These are phyloP conservation scores for Suillus americanus DNA, from an alignment of 768 basidiomycete species.

Conservation along the genomic window DNA sequence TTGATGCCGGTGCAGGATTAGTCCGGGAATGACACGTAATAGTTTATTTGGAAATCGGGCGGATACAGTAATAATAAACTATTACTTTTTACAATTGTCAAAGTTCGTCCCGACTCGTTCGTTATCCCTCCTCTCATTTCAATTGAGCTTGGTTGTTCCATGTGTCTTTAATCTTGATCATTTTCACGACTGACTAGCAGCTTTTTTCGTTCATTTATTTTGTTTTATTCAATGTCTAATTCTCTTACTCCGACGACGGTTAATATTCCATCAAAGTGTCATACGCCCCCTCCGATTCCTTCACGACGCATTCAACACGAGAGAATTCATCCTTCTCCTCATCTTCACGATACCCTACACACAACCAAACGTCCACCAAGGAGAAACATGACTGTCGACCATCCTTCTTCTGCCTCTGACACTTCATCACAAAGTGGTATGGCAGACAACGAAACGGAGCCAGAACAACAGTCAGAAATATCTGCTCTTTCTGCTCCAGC, in stretches of 20 bases:
- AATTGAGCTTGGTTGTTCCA: conserved; percentile 4
- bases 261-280: conserved; percentile 22
- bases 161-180: conserved; percentile 14
- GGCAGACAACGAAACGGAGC: conserved; percentile 60
- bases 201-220: conserved; percentile 23
- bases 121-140: conserved; percentile 2
- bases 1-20: neutral
- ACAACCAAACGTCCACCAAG: conserved; percentile 21
- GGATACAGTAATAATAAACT: neutral
- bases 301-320: conserved; percentile 24
- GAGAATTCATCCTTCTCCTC: conserved; percentile 6
- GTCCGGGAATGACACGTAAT: conserved; percentile 3
- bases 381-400: conserved; percentile 22
- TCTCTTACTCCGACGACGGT: conserved; percentile 17
- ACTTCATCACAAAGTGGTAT: conserved; percentile 55
- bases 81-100: neutral
- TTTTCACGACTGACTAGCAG: conserved; percentile 5
- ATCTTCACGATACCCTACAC: neutral
- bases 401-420: conserved; percentile 29
- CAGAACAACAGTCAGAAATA: conserved; percentile 41
- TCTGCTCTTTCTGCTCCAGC: conserved; percentile 34
- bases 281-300: conserved; percentile 13
- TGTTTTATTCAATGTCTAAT: conserved; percentile 28
- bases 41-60: conserved; percentile 5
- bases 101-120: neutral